Base-by-base conservation (phyloP, 805 yeast species). In the Hanseniaspora clermontiae region DNA sequence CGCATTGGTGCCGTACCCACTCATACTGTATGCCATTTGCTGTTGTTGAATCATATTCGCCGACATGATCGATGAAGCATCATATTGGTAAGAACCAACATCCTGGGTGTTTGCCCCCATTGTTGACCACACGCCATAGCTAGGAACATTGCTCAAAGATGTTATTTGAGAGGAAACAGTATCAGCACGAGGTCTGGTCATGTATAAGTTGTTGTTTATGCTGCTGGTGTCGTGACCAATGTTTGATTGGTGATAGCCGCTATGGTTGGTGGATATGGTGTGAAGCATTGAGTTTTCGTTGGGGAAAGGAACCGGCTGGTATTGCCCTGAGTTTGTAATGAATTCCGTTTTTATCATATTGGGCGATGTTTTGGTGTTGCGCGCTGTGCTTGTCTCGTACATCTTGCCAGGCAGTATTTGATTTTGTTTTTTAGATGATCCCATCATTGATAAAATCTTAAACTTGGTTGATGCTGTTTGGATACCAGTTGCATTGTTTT, bases 111-210 rank as follows among this genome's bases (percentile, higher is more conserved):
- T 58, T 12, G 66, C 59, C 12, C 62, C 57, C 6, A 60, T 59
- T 19, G 27, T 31, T 27, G 45, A 40, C 58, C 60, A 34, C 58
- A 64, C 27, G 59, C 60, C 8, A 63, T 58, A 11, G 65, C 64
- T 48, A 15, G 57, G 43, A 34, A 54, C 52, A 48, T 54, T 48
- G 29, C 52, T 54, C 15, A 71, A 68, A 0, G 68, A 62, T n/a
- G 71, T 68, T 19, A 68, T 63, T 59, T 69, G 71, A 5, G 72
- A 69, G 1, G 67, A 63, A 39, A 66, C 63, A 4, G 72, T 69
- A 51, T 68, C 66, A 40, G 68, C 64, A 56, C 72, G 64, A 24
- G 71, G 64, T 55, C 72, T 65, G 8, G 67, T 63, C 40, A 61
- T 61, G 15, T 58, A 57, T 20, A 52, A n/a, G 20, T 53, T 59